phyloP scores from a whole-genome alignment of 805 yeast genomes.

The Clavispora santaluciae region DNA sequence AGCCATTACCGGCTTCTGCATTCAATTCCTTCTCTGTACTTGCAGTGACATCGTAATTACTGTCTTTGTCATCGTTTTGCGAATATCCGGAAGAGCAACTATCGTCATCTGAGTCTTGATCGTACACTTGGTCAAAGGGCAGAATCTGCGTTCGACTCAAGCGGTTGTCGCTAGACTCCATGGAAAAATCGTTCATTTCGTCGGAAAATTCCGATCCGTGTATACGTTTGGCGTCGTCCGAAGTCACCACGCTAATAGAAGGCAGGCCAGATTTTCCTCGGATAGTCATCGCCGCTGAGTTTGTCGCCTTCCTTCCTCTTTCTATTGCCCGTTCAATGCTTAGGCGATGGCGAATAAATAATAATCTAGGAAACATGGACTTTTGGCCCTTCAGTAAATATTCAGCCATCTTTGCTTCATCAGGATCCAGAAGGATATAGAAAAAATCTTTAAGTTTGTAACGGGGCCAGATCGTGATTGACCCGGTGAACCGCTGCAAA shows the following conservation, averaged over 20 bases:
- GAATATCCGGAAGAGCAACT: slow-evolving; percentile 5
- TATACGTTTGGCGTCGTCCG: slow-evolving; percentile 4
- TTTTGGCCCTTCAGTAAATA: slow-evolving; percentile 61
- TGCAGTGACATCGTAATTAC: background rate
- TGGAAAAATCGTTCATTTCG: slow-evolving; percentile 5
- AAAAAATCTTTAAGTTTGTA: slow-evolving; percentile 54
- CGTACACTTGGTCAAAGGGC: slow-evolving; percentile 1
- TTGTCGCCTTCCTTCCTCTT: slow-evolving; percentile 37
- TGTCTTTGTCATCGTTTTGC: background rate
- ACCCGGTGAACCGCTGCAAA: slow-evolving; percentile 69
- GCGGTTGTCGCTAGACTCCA: slow-evolving; percentile 9
- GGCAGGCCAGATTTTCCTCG: slow-evolving; percentile 1
- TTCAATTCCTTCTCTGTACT: background rate
- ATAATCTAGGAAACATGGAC: slow-evolving; percentile 60
- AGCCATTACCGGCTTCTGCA: background rate
- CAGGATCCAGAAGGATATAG: slow-evolving; percentile 66
- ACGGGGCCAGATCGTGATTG: slow-evolving; percentile 74
- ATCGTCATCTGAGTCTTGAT: background rate
- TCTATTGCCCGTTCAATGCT: slow-evolving; percentile 63
- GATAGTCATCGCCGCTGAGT: background rate
- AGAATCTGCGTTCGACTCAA: background rate
- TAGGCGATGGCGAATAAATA: slow-evolving; percentile 61
- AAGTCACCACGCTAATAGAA: slow-evolving; percentile 7
- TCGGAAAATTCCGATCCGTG: background rate
- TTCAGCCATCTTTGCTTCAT: slow-evolving; percentile 47